Evolutionary conservation across 1,284 basidiomycete genomes (phyloP), one percentile per base, ranked within the genome.

Genomic region (Tylopilus sp.): DNA sequence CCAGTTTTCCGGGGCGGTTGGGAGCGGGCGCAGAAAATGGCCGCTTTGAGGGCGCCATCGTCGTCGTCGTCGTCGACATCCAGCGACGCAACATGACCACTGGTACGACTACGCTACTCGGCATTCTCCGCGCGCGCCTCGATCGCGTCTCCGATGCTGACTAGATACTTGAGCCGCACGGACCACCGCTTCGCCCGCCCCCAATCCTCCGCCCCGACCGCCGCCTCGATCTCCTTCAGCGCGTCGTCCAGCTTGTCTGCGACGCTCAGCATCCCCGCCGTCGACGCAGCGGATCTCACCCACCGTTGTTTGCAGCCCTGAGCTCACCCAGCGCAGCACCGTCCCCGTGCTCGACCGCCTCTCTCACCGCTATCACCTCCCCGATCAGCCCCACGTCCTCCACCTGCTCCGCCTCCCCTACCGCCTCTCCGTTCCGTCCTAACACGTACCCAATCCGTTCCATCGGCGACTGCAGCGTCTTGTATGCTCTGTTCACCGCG

Each of bases 341-440:
- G 12, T 65, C 54, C 1, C 89, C 82, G 31, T 81, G 79, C 53
- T 93, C 91, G 24, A 97, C 76, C 37, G 76, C 75, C 69, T 95
- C 92, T 40, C 90, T 71, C n/a, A 77, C 77, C 58, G 91, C 85
- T 78, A 96, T 84, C 39, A 95, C 80, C 59, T 89, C 81, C 66
- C 77, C 77, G 52, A 96, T 77, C 43, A 96, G 78, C 42, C 74
- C 78, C 30, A 80, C 71, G 63, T 95, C 88, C 7, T 86, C 81
- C 26, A 88, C 66, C 46, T 82, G 78, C 58, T 96, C 93, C n/a
- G 73, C 74, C 69, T 95, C 93, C 3, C 73, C 73, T 28, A 84
- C 73, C 9, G 75, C 74, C 31, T 80, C 57, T 7, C 83, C 82
- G 57, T 89, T 78, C 46, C 74, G 73, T 26, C 76, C 70, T 12